Conservation (phyloP, 306 rosid species). For the Quercus suber region DNA sequence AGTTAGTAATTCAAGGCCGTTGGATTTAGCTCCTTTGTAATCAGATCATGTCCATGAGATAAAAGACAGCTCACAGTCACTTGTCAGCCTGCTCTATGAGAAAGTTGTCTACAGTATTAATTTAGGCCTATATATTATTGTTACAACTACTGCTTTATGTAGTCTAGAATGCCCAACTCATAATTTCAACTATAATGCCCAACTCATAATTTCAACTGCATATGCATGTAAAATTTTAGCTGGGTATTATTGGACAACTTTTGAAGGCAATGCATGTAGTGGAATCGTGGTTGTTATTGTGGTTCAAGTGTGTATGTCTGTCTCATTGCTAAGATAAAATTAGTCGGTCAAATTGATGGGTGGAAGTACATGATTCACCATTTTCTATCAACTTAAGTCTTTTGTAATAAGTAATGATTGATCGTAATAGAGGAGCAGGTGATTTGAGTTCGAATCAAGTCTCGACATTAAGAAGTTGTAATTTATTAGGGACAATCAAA, state of each 20-base stretch:
- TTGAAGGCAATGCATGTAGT: not conserved
- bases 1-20: slow-evolving; percentile 43
- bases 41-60: slow-evolving; percentile 23
- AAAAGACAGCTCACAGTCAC: slow-evolving; percentile 54
- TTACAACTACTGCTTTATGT: no score
- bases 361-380: no score
- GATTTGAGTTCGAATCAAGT: no score
- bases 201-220: not conserved
- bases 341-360: no score
- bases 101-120: not conserved
- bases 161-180: no score
- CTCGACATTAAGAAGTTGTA: no score
- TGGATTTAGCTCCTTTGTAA: slow-evolving; percentile 40
- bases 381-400: no score
- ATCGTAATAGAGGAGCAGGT: no score
- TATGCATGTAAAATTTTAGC: not conserved
- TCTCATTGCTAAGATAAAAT: no score
- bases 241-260: not conserved
- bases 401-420: no score
- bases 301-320: no score
- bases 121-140: slow-evolving; percentile 21
- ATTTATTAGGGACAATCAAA: no score
- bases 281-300: not conserved
- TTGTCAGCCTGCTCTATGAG: slow-evolving; percentile 7
- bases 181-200: not conserved